Evolutionary conservation across 1,139 yeast genomes (phyloP).

Genomic region (Taphrina confusa): DNA sequence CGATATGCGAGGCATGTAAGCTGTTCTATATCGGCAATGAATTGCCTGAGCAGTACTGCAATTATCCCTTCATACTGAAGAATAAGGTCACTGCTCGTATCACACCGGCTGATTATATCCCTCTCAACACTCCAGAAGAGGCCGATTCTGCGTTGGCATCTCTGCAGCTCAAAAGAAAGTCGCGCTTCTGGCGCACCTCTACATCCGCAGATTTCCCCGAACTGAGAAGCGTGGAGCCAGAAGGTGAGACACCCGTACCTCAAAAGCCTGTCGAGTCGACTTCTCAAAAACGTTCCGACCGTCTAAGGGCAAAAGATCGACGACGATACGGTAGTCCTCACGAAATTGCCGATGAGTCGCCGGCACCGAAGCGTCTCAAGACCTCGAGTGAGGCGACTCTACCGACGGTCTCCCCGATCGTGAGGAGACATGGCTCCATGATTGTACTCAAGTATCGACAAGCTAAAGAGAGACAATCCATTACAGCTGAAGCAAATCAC

Average conservation of each 20-base stretch:
- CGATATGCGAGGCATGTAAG: constrained; percentile 6
- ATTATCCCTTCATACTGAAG: constrained; percentile 13
- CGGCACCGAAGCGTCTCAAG: not conserved
- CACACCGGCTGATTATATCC: constrained; percentile 12
- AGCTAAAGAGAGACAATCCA: no score
- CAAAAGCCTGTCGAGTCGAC: not conserved
- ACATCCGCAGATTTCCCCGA: constrained; percentile 16
- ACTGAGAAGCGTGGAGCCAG: not conserved
- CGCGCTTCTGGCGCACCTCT: constrained; percentile 21
- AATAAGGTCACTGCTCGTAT: not conserved
- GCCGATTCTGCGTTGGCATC: constrained; percentile 4
- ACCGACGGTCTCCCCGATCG: not conserved
- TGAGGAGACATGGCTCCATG: not conserved
- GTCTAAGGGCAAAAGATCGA: not conserved
- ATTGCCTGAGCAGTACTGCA: constrained; percentile 13
- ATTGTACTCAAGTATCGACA: not conserved
- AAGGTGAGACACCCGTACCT: not conserved
- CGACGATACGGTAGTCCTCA: not conserved
- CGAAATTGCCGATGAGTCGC: not conserved
- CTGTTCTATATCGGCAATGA: constrained; percentile 1
- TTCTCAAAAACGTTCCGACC: not conserved
- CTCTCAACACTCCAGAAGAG: not conserved
- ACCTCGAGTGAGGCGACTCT: constrained; percentile 1
- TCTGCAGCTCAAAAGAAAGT: not conserved
- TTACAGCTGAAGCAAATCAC: not conserved